These are phyloP conservation scores for Naganishia cerealis DNA, from an alignment of 1,284 basidiomycete genomes.

Conservation along the genomic window DNA sequence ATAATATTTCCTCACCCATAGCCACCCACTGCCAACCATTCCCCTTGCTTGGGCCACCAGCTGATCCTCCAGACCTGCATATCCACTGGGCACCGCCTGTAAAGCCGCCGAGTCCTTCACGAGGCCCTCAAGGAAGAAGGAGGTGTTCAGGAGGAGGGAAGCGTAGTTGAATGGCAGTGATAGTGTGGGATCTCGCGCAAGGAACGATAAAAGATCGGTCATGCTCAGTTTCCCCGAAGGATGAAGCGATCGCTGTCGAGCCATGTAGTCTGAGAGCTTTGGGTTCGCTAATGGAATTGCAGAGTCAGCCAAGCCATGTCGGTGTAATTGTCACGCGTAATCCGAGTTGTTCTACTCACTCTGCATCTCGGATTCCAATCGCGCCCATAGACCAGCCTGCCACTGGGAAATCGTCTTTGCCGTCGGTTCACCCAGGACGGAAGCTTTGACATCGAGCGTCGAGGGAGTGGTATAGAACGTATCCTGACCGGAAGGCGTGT, in stretches of 20 bases:
- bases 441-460: constrained; percentile 13
- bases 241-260: constrained; percentile 11
- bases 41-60: constrained; percentile 50
- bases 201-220: constrained; percentile 63
- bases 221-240: constrained; percentile 17
- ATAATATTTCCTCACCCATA: constrained; percentile 89
- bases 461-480: constrained; percentile 21
- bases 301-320: not conserved
- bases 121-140: constrained; percentile 84
- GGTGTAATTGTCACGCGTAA: not conserved
- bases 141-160: constrained; percentile 88
- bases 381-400: constrained; percentile 50
- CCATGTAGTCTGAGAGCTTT: constrained; percentile 6
- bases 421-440: constrained; percentile 15
- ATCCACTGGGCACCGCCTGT: constrained; percentile 13
- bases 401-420: constrained; percentile 44
- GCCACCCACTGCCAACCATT: constrained; percentile 62
- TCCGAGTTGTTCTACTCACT: constrained; percentile 42
- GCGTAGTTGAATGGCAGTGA: constrained; percentile 87
- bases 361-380: constrained; percentile 49
- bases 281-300: constrained; percentile 1
- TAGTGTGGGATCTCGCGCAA: constrained; percentile 64
- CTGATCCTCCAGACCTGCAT: constrained; percentile 42
- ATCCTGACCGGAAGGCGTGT: constrained; percentile 11
- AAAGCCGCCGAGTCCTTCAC: constrained; percentile 58